Base-by-base conservation (phyloP, 2,329 filamentous ascomycete genomes). In the Colletotrichum orchidophilum region DNA sequence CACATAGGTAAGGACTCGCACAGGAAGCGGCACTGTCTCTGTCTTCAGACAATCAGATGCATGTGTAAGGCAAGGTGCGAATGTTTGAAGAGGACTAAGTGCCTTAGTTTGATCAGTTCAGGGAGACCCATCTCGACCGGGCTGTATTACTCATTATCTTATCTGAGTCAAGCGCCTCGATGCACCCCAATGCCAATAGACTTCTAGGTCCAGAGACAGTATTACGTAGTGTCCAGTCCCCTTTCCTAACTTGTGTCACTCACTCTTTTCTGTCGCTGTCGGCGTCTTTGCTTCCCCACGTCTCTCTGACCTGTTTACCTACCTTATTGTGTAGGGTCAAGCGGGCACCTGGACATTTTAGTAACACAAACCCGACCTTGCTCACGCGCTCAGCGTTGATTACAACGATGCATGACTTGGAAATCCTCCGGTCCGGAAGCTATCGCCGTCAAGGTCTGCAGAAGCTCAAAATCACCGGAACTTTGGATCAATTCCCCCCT, bases 381-480 rank as follows among this genome's bases (percentile, higher is more conserved):
- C n/a, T 5, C 27, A 35, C 29, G 8, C 53, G 6, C 18, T 13
- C n/a, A 42, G 24, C 35, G 21, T 42, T 2, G 11, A 26, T 24
- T 26, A n/a, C 26, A 13, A 46, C 55, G 11, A 81, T 81, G 77
- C 79, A 81, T 27, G 73, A 79, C 54, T 75, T 81, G 27, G 74
- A 78, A 15, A 74, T 72, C 12, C 79, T 82, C 59, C 72, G 66
- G 11, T 74, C 75, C 9, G 80, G 81, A 62, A 79, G 77, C 52
- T 82, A 81, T 72, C 75, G 72, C 18, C 59, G 33, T 33, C 71
- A 74, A 5, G 76, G 74, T 3, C 75, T 80, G 12, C 77, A 76
- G 24, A 79, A 76, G 73, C 73, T 84, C n/a, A 84, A 82, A 74
- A 70, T 84, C 27, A 73, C 75, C 0, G 77, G 77, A 63, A 76